Conservation (phyloP, 1,139 yeast species). For the Kodamaea sp. region DNA sequence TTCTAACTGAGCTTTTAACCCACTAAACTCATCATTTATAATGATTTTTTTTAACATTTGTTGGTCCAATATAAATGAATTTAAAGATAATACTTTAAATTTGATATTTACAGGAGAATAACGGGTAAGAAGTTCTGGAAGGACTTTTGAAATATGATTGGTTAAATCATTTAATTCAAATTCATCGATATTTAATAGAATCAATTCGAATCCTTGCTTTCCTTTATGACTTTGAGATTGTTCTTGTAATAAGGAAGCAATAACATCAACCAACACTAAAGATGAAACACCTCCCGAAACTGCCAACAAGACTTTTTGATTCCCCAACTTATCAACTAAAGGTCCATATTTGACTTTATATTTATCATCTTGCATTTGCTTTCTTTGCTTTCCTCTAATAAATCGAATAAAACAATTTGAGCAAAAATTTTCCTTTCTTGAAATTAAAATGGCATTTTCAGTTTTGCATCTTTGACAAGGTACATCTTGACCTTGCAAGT, state of each 20-base stretch:
- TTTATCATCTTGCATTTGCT: constrained; percentile 64
- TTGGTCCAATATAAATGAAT: constrained; percentile 31
- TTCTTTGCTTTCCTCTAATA: constrained; percentile 74
- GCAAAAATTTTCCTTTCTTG: constrained; percentile 74
- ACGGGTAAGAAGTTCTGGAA: constrained; percentile 19
- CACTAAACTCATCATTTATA: constrained; percentile 27
- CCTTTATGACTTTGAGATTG: constrained; percentile 62
- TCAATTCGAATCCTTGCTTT: constrained; percentile 61
- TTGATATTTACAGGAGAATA: constrained; percentile 26
- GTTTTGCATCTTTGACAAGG: constrained; percentile 52
- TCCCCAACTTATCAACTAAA: constrained; percentile 24
- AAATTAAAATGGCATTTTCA: constrained; percentile 41
- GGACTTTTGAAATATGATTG: constrained; percentile 14
- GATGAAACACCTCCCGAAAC: constrained; percentile 67
- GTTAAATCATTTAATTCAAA: constrained; percentile 16
- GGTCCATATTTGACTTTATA: constrained; percentile 63
- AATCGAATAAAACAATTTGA: constrained; percentile 66
- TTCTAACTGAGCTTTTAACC: constrained; percentile 14
- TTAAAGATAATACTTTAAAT: constrained; percentile 36
- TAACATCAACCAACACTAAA: constrained; percentile 61
- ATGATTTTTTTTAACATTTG: constrained; percentile 24
- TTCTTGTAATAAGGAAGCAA: constrained; percentile 56
- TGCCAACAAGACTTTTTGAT: constrained; percentile 52
- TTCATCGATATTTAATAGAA: constrained; percentile 53
- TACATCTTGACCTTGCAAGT: constrained; percentile 12